These are phyloP conservation scores for Claviceps citrina DNA, from an alignment of 2,329 filamentous ascomycete species.

Conservation along the genomic window DNA sequence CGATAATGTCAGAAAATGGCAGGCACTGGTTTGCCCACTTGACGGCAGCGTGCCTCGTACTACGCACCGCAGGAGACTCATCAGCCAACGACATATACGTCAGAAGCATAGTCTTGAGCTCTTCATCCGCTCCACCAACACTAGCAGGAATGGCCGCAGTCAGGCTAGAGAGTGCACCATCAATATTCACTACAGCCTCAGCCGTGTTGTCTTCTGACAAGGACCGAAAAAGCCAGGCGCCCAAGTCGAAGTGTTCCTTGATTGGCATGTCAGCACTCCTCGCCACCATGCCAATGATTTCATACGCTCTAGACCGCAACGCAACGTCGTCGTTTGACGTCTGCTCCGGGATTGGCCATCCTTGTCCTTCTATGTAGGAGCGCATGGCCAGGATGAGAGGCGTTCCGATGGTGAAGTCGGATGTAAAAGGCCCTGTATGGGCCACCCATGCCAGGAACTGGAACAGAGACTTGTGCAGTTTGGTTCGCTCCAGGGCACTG, in stretches of 20 bases:
- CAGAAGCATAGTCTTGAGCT: conserved; percentile 42
- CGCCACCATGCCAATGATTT: conserved; percentile 73
- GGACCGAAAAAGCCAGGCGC: conserved; percentile 67
- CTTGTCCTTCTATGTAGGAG: conserved; percentile 62
- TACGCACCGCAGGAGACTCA: conserved; percentile 41
- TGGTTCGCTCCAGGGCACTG: conserved; percentile 57
- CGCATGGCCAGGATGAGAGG: conserved; percentile 53
- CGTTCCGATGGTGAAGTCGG: conserved; percentile 50
- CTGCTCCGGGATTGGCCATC: conserved; percentile 59
- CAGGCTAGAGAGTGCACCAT: conserved; percentile 71
- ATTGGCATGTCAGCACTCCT: conserved; percentile 45
- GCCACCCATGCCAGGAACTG: conserved; percentile 79
- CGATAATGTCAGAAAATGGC: conserved; percentile 61
- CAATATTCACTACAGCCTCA: conserved; percentile 71
- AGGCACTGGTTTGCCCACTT: conserved; percentile 85
- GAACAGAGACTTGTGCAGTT: conserved; percentile 70
- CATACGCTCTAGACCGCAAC: conserved; percentile 69
- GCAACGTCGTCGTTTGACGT: conserved; percentile 43
- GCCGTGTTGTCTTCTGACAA: conserved; percentile 63
- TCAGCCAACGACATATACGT: conserved; percentile 47
- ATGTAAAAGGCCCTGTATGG: conserved; percentile 45
- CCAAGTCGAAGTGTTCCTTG: conserved; percentile 37
- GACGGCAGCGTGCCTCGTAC: conserved; percentile 65
- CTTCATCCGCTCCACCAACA: conserved; percentile 14
- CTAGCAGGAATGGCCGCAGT: conserved; percentile 28